These are phyloP conservation scores for Chaetomium tenue DNA, from an alignment of 495 filamentous ascomycete species.

Conservation along the genomic window DNA sequence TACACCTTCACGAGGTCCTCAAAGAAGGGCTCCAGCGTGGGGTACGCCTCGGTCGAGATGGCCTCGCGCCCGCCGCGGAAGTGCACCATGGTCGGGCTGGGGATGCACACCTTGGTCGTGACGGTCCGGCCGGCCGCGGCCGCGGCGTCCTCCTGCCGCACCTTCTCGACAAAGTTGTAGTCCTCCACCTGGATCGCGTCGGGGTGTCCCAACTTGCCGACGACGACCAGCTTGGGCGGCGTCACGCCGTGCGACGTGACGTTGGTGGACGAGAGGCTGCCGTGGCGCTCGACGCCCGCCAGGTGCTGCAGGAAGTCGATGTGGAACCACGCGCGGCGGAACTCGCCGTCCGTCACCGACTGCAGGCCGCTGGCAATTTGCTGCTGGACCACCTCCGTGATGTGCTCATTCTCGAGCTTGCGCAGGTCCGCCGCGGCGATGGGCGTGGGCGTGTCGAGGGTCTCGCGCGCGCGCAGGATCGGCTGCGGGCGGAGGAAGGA, in stretches of 20 bases:
- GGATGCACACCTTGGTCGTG: constrained; percentile 64
- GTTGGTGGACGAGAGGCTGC: constrained; percentile 45
- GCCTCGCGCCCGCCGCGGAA: constrained; percentile 60
- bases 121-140: constrained; percentile 30
- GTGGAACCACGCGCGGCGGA: constrained; percentile 55
- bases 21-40: constrained; percentile 59
- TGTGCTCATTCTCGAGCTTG: constrained; percentile 62
- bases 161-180: constrained; percentile 54
- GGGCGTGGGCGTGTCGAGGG: constrained; percentile 47
- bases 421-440: constrained; percentile 46
- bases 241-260: constrained; percentile 43
- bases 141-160: constrained; percentile 37
- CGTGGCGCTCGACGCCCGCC: constrained; percentile 45
- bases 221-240: constrained; percentile 47
- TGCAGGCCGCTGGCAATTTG: constrained; percentile 63
- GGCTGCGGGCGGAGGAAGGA: constrained; percentile 45
- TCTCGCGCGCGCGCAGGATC: constrained; percentile 43
- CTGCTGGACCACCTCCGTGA: constrained; percentile 58
- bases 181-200: constrained; percentile 57
- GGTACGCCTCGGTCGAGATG: constrained; percentile 56
- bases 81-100: constrained; percentile 66
- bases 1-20: constrained; percentile 60
- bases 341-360: constrained; percentile 70
- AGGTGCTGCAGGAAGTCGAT: constrained; percentile 50
- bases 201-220: constrained; percentile 47